Conservation (phyloP, 2,329 filamentous ascomycete genomes). For the Penicillium sp. region DNA sequence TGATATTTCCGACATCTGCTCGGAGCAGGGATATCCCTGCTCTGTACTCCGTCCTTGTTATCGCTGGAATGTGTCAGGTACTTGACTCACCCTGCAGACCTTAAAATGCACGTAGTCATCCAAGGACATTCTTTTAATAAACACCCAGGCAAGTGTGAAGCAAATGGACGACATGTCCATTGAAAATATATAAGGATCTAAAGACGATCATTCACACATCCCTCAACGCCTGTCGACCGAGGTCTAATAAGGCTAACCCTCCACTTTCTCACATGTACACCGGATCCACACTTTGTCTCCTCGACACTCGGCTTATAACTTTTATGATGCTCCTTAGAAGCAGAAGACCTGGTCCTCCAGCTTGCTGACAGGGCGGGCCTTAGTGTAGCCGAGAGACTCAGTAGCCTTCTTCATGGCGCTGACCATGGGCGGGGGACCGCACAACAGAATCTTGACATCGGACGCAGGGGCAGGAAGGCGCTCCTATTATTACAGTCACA, state of each 20-base stretch:
- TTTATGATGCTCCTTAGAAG: constrained; percentile 55
- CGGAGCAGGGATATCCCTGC: not conserved
- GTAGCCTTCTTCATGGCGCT: constrained; percentile 95
- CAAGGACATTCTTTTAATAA: too few species aligned
- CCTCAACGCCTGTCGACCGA: not conserved
- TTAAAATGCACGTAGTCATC: too few species aligned
- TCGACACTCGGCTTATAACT: not conserved
- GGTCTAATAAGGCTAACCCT: not conserved
- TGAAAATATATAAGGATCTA: constrained; percentile 1
- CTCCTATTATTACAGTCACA: constrained; percentile 26
- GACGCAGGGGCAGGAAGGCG: constrained; percentile 70
- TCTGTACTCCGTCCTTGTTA: not conserved
- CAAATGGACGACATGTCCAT: not conserved
- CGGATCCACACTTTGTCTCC: not conserved
- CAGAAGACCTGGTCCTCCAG: constrained; percentile 96
- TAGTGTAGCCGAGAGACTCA: constrained; percentile 81
- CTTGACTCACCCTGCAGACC: too few species aligned
- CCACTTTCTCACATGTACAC: not conserved
- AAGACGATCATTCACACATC: not conserved
- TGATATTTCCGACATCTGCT: not conserved
- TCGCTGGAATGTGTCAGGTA: not conserved
- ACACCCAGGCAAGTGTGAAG: too few species aligned
- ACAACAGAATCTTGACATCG: constrained; percentile 91
- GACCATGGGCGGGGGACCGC: constrained; percentile 94
- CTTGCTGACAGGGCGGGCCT: constrained; percentile 93